Base-by-base conservation (phyloP, 768 basidiomycete species). In the Leccinum longicurvipes region DNA sequence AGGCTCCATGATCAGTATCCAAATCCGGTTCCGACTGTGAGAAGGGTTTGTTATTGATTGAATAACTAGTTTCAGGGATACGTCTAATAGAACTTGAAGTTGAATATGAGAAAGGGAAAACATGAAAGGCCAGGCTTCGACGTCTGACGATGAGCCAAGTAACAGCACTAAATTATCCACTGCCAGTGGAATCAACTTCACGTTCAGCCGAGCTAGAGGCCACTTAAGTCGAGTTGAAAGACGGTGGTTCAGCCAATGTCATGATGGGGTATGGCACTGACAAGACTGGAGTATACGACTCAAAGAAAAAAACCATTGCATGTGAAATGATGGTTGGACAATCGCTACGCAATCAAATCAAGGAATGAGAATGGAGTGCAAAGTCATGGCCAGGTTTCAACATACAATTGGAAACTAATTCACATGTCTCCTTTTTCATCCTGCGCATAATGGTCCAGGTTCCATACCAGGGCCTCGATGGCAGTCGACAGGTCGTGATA, bases 261-360 rank as follows among this genome's bases (percentile, higher is more conserved):
- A 58, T 39, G 8, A 39, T 39, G 36, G 34, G 36, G 45, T 1
- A 32, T 10, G 54, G 47, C 2, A 47, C 12, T 1, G 50, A 54
- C 9, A 59, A 15, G 19, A 45, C 11, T 39, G 53, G 15, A 10
- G 46, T 51, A 14, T 54, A 53, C 14, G 47, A 51, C 5, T 15
- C 0, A 24, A 14, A 15, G 56, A 56, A 17, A 41, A 21, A 0
- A 58, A 39, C 3, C 36, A 39, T 46, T 8, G 51, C 27, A 5
- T 29, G 23, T 4, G 53, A 23, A 46, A 65, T 49, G 17, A 55
- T 9, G 3, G 57, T 24, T 63, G 47, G 39, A 66, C 63, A 41
- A 66, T 51, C 12, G 21, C 11, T 9, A 44, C 64, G 39, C 60
- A 60, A 47, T 65, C 64, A 27, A 63, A 62, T 36, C 34, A 36